These are phyloP conservation scores for Microsporum audouinii DNA, from an alignment of 2,329 filamentous ascomycete species.

Conservation along the genomic window DNA sequence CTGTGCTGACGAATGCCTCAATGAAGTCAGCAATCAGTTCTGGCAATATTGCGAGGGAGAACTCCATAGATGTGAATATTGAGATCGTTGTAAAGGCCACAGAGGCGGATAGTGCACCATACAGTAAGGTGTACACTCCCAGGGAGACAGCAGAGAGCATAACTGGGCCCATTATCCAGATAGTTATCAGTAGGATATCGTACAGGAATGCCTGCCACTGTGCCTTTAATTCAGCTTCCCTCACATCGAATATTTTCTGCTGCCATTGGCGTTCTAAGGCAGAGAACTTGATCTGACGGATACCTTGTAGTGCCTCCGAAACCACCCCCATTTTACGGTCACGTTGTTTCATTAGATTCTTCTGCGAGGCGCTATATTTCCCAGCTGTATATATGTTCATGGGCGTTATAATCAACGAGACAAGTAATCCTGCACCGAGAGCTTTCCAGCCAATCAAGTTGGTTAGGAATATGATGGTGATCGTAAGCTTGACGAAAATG, in stretches of 20 bases:
- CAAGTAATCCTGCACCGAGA: conserved; percentile 52
- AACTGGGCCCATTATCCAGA: conserved; percentile 64
- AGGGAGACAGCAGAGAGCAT: conserved; percentile 61
- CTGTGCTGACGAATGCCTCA: conserved; percentile 61
- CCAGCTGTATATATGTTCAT: conserved; percentile 57
- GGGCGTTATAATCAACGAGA: conserved; percentile 54
- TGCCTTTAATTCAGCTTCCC: conserved; percentile 54
- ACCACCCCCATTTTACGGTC: conserved; percentile 66
- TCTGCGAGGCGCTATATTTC: conserved; percentile 53
- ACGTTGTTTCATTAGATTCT: conserved; percentile 60
- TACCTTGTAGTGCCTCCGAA: conserved; percentile 65
- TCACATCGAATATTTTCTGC: conserved; percentile 51
- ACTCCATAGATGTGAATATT: conserved; percentile 62
- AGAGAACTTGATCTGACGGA: conserved; percentile 76
- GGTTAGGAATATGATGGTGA: conserved; percentile 57
- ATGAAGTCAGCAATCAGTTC: conserved; percentile 60
- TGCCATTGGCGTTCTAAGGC: conserved; percentile 67
- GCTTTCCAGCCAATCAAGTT: conserved; percentile 61
- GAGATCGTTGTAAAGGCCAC: conserved; percentile 70
- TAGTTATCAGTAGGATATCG: conserved; percentile 52
- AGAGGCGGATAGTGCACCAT: conserved; percentile 55
- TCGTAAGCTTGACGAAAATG: conserved; percentile 50
- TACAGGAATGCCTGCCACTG: conserved; percentile 56
- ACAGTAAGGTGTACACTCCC: conserved; percentile 52
- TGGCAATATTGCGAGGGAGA: conserved; percentile 58